These are phyloP conservation scores for Pontederia crassipes DNA, from an alignment of 176 grass and related monocot species.

Conservation along the genomic window DNA sequence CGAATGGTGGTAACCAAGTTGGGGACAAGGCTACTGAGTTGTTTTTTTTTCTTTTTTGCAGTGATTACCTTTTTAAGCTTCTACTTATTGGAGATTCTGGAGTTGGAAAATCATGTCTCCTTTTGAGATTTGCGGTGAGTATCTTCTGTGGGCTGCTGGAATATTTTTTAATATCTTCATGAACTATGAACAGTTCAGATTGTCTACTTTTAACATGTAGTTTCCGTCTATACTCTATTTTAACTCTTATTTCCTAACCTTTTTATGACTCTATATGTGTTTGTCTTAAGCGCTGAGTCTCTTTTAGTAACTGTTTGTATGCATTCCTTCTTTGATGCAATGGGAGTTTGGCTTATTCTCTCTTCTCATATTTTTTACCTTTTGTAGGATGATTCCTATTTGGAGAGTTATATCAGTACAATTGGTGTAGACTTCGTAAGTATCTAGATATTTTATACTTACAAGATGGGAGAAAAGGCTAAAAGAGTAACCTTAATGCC, in stretches of 20 bases:
- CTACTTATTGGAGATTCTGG: conserved; percentile 13
- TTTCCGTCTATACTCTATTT: too few species aligned
- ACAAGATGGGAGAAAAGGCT: too few species aligned
- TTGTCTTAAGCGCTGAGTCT: too few species aligned
- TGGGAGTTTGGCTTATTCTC: too few species aligned
- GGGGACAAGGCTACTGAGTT: not conserved
- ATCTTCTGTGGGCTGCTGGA: too few species aligned
- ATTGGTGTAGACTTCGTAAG: conserved; percentile 88
- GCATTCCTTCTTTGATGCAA: too few species aligned
- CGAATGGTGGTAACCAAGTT: not conserved
- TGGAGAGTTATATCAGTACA: conserved; percentile 83
- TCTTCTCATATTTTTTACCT: not conserved
- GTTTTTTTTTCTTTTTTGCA: not conserved
- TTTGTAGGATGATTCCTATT: conserved; percentile 59
- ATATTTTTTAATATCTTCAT: too few species aligned
- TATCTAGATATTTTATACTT: not conserved
- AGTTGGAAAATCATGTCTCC: conserved; percentile 13
- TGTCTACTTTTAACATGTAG: too few species aligned
- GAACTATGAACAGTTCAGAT: too few species aligned
- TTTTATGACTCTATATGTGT: too few species aligned
- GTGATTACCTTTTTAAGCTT: conserved; percentile 19
- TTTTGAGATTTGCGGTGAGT: conserved; percentile 16
- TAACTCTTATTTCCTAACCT: too few species aligned
- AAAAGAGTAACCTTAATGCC: not conserved
- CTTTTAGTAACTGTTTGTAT: too few species aligned